Evolutionary conservation across 1,284 basidiomycete genomes (phyloP), one percentile per base, ranked within the genome.

Genomic region (Trametes versicolor): DNA sequence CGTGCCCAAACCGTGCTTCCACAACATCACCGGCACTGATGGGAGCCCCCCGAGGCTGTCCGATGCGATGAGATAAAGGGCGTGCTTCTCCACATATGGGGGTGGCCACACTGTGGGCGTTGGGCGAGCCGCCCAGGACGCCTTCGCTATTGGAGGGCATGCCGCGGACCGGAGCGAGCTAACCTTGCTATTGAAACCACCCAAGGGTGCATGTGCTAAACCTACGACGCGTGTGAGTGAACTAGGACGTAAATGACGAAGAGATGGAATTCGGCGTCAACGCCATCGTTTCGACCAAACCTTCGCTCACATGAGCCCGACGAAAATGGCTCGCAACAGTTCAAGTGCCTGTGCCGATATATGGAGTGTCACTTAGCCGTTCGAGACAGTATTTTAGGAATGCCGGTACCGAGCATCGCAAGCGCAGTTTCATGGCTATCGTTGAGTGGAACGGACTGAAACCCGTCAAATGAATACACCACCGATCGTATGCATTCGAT

Each of bases 101-200:
- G 15, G 4, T 10, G 19, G 19, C 29, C 41, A 23, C 21, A n/a
- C 13, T 39, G 47, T 58, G 34, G 47, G 55, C 47, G 56, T 12
- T 36, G 56, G 19, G 56, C 56, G 56, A 37, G 47, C 29, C 56
- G 56, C 56, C 34, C 47, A 29, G 29, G 57, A 13, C 29, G 48
- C 5, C n/a, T 13, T 27, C 57, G 37, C 58, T 13, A 52, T 59
- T 52, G 58, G 58, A 21, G 19, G n/a, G 50, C 32, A 5, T 21
- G 4, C 32, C 32, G 21, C 10, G 23, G 21, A 21, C 19, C 41
- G 17, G 41, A 43, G 19, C 6, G 41, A 17, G 17, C 41, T 43
- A 17, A 43, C 41, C 41, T 43, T 43, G 15, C 41, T 17, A 32
- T 32, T 17, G 41, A 43, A 13, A 43, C 41, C 6, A 43, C 19